A percentile compares a stretch with the other conserved stretches of the same genome.
Evolutionary conservation across 2,329 filamentous ascomycete species (phyloP).

Genomic region (Thielaviopsis punctulata): DNA sequence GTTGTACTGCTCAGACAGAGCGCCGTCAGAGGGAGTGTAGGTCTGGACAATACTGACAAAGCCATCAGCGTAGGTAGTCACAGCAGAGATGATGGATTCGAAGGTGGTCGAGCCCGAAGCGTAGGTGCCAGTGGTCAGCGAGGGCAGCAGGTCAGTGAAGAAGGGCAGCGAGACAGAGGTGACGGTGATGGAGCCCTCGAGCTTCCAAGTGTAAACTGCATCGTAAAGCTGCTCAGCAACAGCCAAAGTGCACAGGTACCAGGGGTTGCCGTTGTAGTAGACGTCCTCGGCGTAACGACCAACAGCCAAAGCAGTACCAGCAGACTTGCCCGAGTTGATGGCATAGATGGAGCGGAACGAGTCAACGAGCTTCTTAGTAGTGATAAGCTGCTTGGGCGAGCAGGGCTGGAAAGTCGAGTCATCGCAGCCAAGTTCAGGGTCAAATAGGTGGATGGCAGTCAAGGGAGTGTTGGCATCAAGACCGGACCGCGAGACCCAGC

Average conservation of each 20-base stretch:
- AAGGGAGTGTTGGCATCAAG: constrained; percentile 58
- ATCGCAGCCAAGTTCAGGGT: constrained; percentile 48
- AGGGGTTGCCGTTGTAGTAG: constrained; percentile 67
- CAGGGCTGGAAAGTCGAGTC: constrained; percentile 63
- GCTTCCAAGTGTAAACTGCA: constrained; percentile 54
- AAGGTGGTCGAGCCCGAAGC: constrained; percentile 29
- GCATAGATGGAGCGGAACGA: constrained; percentile 54
- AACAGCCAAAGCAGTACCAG: constrained; percentile 41
- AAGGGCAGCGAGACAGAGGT: constrained; percentile 49
- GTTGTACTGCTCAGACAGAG: constrained; percentile 49
- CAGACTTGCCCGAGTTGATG: constrained; percentile 48
- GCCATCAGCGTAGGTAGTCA: constrained; percentile 39
- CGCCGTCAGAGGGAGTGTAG: constrained; percentile 46
- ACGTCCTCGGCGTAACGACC: constrained; percentile 56
- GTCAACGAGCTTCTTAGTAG: constrained; percentile 59
- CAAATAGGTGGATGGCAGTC: constrained; percentile 50
- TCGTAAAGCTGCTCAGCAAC: constrained; percentile 69
- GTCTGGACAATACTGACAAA: constrained; percentile 44
- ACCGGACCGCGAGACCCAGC: constrained; percentile 42
- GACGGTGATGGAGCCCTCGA: constrained; percentile 44
- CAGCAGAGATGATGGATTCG: constrained; percentile 37
- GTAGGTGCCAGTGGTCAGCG: constrained; percentile 46
- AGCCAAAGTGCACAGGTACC: constrained; percentile 61
- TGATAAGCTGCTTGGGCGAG: constrained; percentile 49
- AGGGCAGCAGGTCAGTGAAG: constrained; percentile 48